A percentile compares a stretch with the other conserved stretches of the same genome.
phyloP scores from a whole-genome alignment of 306 rosid species.

The Parietaria judaica region DNA sequence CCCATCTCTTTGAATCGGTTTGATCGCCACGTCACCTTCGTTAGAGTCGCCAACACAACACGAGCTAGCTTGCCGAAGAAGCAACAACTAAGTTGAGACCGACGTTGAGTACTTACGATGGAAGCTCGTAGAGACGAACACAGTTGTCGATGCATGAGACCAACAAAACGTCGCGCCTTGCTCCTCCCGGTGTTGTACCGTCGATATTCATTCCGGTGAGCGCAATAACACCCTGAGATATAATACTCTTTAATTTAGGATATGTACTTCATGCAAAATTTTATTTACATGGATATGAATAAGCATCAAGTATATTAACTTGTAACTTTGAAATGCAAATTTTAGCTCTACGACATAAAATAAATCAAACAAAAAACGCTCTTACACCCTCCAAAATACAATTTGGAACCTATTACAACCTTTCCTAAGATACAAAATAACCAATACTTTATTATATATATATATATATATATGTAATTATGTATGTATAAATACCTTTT shows the following conservation, averaged over 20 bases:
- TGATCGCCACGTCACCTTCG: neutral
- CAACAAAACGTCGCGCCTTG: slow-evolving; percentile 20
- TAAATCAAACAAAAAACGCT: too few relatives aligned
- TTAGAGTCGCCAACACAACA: too few relatives aligned
- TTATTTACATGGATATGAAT: too few relatives aligned
- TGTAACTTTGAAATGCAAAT: neutral
- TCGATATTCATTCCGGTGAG: slow-evolving; percentile 21
- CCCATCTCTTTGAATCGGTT: slow-evolving; percentile 35
- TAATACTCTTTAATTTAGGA: too few relatives aligned
- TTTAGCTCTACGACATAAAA: too few relatives aligned
- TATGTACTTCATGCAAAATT: too few relatives aligned
- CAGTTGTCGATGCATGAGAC: slow-evolving; percentile 31
- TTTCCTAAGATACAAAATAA: neutral
- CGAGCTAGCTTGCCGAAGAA: neutral
- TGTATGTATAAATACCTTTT: too few relatives aligned
- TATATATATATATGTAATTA: neutral
- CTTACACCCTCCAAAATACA: too few relatives aligned
- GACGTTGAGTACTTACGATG: slow-evolving; percentile 40
- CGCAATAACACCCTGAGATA: slow-evolving; percentile 37
- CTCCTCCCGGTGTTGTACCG: slow-evolving; percentile 3
- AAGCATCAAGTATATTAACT: too few relatives aligned
- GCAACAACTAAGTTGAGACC: neutral
- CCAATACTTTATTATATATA: neutral
- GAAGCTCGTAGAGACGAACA: slow-evolving; percentile 35
- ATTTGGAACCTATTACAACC: too few relatives aligned